phyloP scores from a whole-genome alignment of 2,329 filamentous ascomycete genomes.

The Paraphoma chrysanthemicola region DNA sequence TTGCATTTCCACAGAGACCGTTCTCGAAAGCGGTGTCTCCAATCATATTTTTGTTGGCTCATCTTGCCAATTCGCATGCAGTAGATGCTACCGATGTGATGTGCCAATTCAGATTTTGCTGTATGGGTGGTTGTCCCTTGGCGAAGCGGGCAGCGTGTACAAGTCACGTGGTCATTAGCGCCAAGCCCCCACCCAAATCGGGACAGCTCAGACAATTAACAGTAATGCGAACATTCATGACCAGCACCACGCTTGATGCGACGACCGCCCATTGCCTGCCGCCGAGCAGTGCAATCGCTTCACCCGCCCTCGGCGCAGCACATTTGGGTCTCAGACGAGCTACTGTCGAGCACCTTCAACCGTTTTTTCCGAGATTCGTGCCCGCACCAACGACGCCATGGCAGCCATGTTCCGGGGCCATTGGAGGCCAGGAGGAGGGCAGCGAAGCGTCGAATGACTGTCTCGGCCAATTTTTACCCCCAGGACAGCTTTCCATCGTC shows the following conservation, averaged over 20 bases:
- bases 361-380: constrained; percentile 58
- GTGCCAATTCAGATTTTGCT: too few species aligned
- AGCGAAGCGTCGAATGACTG: constrained; percentile 63
- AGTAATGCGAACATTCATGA: constrained; percentile 20
- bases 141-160: too few species aligned
- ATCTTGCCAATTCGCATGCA: not conserved
- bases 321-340: constrained; percentile 67
- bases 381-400: constrained; percentile 59
- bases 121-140: too few species aligned
- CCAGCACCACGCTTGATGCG: constrained; percentile 53
- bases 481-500: constrained; percentile 26
- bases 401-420: constrained; percentile 67
- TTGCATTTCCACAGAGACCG: too few species aligned
- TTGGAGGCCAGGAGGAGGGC: constrained; percentile 66
- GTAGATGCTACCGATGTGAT: too few species aligned
- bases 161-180: not conserved
- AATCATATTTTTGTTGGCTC: not conserved
- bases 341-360: constrained; percentile 59
- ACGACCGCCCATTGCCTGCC: constrained; percentile 57
- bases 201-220: constrained; percentile 13
- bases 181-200: constrained; percentile 11
- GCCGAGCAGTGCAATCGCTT: constrained; percentile 56
- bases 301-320: constrained; percentile 51
- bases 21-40: not conserved
- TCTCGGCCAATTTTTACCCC: constrained; percentile 49